Evolutionary conservation across 768 basidiomycete genomes (phyloP), one percentile per base, ranked within the genome.

Genomic region (Leccinum fibrillosum): DNA sequence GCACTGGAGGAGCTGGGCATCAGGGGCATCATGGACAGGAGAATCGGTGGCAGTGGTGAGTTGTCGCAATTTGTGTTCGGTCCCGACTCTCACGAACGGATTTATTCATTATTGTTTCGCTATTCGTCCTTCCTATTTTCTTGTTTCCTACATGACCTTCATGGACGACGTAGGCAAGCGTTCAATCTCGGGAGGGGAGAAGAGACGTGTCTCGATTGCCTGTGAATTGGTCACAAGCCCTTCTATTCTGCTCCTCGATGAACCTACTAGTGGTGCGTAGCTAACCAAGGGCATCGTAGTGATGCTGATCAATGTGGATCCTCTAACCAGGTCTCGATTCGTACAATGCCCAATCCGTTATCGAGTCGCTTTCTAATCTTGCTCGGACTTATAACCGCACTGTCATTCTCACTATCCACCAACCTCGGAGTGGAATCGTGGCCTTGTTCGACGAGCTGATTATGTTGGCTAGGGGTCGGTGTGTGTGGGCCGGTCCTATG

Each of bases 141-240:
- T 49, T 30, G n/a, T 11, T 49, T 37, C 8, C 19, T 42, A n/a
- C 11, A 25, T 30, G 63, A 10, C 56, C 15, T 42, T 60, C 37
- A 45, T 49, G 13, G 30, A 25, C 47, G 28, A 30, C 53, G n/a
- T 57, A 89, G 92, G 92, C 30, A 84, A 83, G 58, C 82, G 97
- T 11, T 92, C 92, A 12, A 98, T 98, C 56, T 96, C 94, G 32
- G 97, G 97, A 49, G 97, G 97, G 15, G 97, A 99, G 78, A 98
- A 98, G 75, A 84, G 97, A 34, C 81, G 97, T 4, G 97, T 98
- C 2, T 93, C 90, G 0, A 98, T 99, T 62, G 97, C 97, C 42
- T 99, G 97, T 70, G 97, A 99, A 75, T 80, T 99, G 25, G 97
- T 99, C 35, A 99, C 96, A 1, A 93, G 91, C 47, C 97, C 97